Evolutionary conservation across 257 asterid species (phyloP), one percentile per base, ranked within the genome.

Genomic region (Nicotiana attenuata): DNA sequence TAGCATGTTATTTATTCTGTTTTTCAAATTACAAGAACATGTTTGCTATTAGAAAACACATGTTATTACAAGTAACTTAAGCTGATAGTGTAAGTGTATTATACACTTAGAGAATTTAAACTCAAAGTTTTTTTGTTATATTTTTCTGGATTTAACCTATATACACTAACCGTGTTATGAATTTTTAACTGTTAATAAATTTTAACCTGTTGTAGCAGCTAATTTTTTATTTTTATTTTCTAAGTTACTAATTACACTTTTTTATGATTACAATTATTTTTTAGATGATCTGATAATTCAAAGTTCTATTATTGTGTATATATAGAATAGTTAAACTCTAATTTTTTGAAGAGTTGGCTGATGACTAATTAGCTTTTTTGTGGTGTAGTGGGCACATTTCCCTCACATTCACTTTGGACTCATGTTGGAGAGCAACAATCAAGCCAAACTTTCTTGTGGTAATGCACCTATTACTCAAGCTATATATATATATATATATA

Each of bases 331-430:
- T 20, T 59, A 24, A 35, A 29, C 64, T 50, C 20, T 64, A 20
- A 11, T 26, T 24, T 24, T 5, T 24, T 26, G 0, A 24, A 0
- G 14, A 20, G 29, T 28, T 60, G 60, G 35, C 20, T 77, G 71
- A 78, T 84, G 10, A 75, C 81, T 66, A 67, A 52, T 76, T 71
- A 57, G 7, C 53, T 50, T 82, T 82, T 57, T 3, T 83, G 31
- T 82, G 77, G 19, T 73, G 59, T 38, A 94, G 98, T 94, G 98
- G 98, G 98, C 98, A 83, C 98, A 94, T 81, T 94, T 92, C 82
- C 97, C 98, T 89, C 98, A 94, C 78, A 94, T 94, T 87, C 98
- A 94, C 86, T 94, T 92, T 82, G 98, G 98, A 76, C 91, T 94
- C 75, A 94, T 92, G 97, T 71, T 94, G 94, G 98, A 94, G 90